Evolutionary conservation across 202 grass and related monocot species (phyloP), one percentile per base, ranked within the genome.

Genomic region (Sporobolus alterniflorus): DNA sequence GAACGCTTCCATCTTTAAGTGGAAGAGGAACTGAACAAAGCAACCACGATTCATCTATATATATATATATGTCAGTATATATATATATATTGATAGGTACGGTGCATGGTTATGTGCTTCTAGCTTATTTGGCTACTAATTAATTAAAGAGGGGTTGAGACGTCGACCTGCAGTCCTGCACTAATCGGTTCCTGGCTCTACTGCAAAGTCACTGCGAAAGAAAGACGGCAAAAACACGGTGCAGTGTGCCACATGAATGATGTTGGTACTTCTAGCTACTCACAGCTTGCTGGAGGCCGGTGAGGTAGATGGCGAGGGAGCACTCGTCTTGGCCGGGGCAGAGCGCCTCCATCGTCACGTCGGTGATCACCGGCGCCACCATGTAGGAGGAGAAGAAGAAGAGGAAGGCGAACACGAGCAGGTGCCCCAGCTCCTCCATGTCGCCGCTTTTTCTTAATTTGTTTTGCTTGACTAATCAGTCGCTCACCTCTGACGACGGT

Each of bases 291-390:
- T 98, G 88, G 84, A 98, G 44, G 5, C 95, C 95, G 28, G 84
- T 84, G 84, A 94, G 90, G 88, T 93, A 98, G 86, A 98, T 91
- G 85, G 92, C 92, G 69, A 98, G 88, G 48, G 95, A 98, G 87
- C 95, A 98, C 87, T 89, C 65, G 67, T 94, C 92, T 9, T 25
- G 71, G 47, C 95, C 95, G n/a, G 95, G 92, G 86, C 95, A 98
- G 50, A 98, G 74, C 14, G 90, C 92, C 64, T 82, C 92, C 88
- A 98, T 88, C 26, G 92, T 94, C 39, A 98, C 79, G 80, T 98
- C 95, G 28, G 82, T 89, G 52, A 91, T 89, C 55, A 87, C 83
- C 10, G 95, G 92, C 24, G 54, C 81, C 77, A 89, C 90, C 95
- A 91, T 93, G 78, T 21, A 91, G 11, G 24, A 31, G 29, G 85